Evolutionary conservation across 768 basidiomycete genomes (phyloP).

Genomic region (Kwoniella europaea): DNA sequence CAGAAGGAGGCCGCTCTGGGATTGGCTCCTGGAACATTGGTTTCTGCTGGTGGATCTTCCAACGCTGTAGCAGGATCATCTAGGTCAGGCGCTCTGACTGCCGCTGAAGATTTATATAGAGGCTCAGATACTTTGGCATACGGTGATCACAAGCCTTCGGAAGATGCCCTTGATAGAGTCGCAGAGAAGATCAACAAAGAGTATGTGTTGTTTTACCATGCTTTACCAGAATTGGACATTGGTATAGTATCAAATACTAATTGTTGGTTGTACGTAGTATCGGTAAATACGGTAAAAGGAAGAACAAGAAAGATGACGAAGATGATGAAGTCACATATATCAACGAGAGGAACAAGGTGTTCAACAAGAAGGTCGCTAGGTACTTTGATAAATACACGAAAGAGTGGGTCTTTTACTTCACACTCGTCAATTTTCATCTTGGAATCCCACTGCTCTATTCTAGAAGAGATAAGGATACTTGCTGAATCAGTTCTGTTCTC

Average conservation of each 20-base stretch:
- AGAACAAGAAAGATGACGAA: conserved; percentile 86
- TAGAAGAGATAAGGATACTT: background rate
- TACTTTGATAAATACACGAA: conserved; percentile 97
- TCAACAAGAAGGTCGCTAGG: conserved; percentile 92
- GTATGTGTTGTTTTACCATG: conserved; percentile 63
- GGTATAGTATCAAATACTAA: background rate
- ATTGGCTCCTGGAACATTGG: conserved; percentile 71
- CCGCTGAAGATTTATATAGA: conserved; percentile 79
- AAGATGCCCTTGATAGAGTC: conserved; percentile 93
- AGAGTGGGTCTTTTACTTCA: conserved; percentile 61
- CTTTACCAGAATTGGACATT: no score
- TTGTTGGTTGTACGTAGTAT: conserved; percentile 13
- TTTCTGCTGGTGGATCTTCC: conserved; percentile 55
- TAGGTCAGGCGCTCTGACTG: conserved; percentile 59
- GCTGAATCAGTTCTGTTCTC: conserved; percentile 13
- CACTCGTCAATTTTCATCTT: background rate
- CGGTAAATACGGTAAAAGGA: conserved; percentile 88
- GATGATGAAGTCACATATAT: conserved; percentile 98
- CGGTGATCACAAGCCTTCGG: conserved; percentile 91
- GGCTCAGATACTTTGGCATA: conserved; percentile 92
- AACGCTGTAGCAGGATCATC: conserved; percentile 22
- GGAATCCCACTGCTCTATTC: conserved; percentile 6
- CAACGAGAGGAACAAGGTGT: conserved; percentile 96
- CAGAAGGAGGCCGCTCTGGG: conserved; percentile 88
- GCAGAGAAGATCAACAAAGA: conserved; percentile 90